Base-by-base conservation (phyloP, 192 early-diverging fungal species). In the Chytriomyces confervae region DNA sequence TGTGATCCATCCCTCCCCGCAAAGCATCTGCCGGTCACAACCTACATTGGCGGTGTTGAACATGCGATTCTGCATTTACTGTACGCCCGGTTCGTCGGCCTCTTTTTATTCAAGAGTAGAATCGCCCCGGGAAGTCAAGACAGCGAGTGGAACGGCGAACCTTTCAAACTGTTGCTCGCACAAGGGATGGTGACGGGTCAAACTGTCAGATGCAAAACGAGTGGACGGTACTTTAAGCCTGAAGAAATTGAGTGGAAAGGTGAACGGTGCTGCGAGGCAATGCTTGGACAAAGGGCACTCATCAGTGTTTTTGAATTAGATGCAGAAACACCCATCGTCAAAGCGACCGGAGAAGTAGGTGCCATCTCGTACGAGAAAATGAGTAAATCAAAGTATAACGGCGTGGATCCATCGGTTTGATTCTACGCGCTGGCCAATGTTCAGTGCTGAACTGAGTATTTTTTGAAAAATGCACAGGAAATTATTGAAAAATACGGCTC, bases 371-470 rank as follows among this genome's bases (percentile, higher is more conserved):
- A 87, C 77, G 97, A 98, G 79, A 98, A 98, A 77, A 98, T 98
- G 97, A 95, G 93, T 74, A 98, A 97, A 81, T 95, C 94, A 53
- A 98, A 98, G 84, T 92, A 91, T 79, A 98, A 98, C 72, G 97
- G 97, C 50, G 91, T 96, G 5, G 92, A 96, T 75, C 97, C 97
- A 3, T 81, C 84, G 51, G 89, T 89, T 76, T 51, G 76, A 84
- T 13, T 53, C 11, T 81, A 60, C 60, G 75, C 43, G 29, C 9
- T 48, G 5, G 16, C 43, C 43, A 18, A 69, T n/a, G 0, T 46
- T 13, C 51, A 29, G 46, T 50, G 9, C 46, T 77, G 50, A 48
- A 49, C 36, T 36, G 36, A 36, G 4, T 36, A 36, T 36, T 36
- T 36, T 36, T n/a, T 63, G 67, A 18, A 70, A 18, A 13, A 11